Evolutionary conservation across 345 rosid species (phyloP), one percentile per base, ranked within the genome.

Genomic region (Mercurialis annua): DNA sequence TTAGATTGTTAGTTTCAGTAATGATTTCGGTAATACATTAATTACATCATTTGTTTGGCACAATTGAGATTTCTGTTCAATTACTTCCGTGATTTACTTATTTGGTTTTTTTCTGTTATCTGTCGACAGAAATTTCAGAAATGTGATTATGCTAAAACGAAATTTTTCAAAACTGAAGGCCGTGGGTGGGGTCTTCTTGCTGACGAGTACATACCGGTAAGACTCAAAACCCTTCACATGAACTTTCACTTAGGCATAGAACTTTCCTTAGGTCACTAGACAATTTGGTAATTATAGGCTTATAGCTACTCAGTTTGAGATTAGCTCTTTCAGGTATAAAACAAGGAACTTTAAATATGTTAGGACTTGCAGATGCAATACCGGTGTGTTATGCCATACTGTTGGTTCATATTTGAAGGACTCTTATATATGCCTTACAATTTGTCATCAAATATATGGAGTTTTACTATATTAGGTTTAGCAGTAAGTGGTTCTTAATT

Each of bases 161-260:
- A 80, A 70, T 72, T 91, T 81, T 81, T 83, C 64, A 80, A 80
- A 83, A 91, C 84, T 0, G 95, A 89, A 64, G 95, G 92, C 33
- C 80, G 97, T 66, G 99, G 99, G 0, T 89, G 88, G 85, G 99
- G 99, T 73, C 87, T 94, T 47, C 83, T 87, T 62, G 96, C 95
- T 72, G 81, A 80, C 71, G 95, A 87, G 77, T 81, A 87, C 16
- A 89, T 94, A 10, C 86, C 89, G 92, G 99, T 93, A 76, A 62
- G 51, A 42, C 20, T 68, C 23, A 34, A 51, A 40, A 44, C 51
- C 18, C 24, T 14, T 50, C 15, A 29, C 30, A 50, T 57, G 51
- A 26, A 7, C 36, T 61, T 50, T 26, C 51, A 29, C 4, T 0
- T 14, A 50, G 24, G 23, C 51, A 27, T n/a, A 2, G 5, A 55